These are phyloP conservation scores for Tilletia indica DNA, from an alignment of 1,284 basidiomycete genomes.

Conservation along the genomic window DNA sequence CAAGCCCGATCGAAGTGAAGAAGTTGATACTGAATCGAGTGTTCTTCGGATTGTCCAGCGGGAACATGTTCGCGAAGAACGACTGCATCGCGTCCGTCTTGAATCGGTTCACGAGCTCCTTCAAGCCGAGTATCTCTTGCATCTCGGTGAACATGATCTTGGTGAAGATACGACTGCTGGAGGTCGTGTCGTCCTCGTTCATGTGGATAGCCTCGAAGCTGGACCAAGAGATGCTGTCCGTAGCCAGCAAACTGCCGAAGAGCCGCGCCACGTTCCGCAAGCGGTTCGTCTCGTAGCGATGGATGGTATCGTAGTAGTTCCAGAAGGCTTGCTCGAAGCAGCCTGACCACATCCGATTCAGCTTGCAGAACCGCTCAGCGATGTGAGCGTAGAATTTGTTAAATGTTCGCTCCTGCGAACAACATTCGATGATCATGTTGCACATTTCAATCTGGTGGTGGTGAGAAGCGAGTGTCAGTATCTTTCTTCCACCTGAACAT, in stretches of 20 bases:
- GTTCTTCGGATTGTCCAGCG: conserved; percentile 90
- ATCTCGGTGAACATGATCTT: conserved; percentile 95
- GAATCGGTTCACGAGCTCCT: conserved; percentile 76
- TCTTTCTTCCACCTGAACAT: background rate
- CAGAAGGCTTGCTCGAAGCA: conserved; percentile 81
- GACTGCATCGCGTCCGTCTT: conserved; percentile 63
- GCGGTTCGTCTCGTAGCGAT: conserved; percentile 97
- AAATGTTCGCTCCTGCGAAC: conserved; percentile 96
- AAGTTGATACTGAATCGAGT: conserved; percentile 98
- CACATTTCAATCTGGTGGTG: conserved; percentile 76
- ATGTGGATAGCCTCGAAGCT: conserved; percentile 81
- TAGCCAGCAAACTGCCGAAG: conserved; percentile 76
- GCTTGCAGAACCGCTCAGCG: conserved; percentile 92
- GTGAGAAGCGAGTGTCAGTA: background rate
- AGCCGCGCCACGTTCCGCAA: conserved; percentile 94
- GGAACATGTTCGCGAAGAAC: conserved; percentile 83
- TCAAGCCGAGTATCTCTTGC: conserved; percentile 87
- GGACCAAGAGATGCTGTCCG: conserved; percentile 85
- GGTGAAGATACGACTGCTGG: conserved; percentile 91
- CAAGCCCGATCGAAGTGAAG: conserved; percentile 82
- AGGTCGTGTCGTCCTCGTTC: conserved; percentile 97
- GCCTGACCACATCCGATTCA: conserved; percentile 90
- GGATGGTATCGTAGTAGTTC: conserved; percentile 92
- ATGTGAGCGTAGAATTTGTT: conserved; percentile 85
- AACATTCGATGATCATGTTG: conserved; percentile 99